Evolutionary conservation across 1,139 yeast genomes (phyloP), one percentile per base, ranked within the genome.

Genomic region (Kodamaea alishanica): DNA sequence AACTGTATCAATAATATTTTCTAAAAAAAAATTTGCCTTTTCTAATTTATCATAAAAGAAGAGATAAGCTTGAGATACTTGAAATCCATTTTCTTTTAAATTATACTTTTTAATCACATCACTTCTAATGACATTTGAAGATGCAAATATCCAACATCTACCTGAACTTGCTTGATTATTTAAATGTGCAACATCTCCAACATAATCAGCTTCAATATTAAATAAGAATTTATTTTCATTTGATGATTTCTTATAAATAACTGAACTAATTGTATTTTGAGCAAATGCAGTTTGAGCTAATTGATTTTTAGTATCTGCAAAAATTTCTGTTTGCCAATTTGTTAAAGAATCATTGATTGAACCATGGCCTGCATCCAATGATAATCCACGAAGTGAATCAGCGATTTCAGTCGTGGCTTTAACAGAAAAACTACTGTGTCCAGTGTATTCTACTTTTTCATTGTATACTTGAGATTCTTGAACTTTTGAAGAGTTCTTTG

Each of bases 121-220:
- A 35, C 83, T 60, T 51, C 95, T 70, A 51, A 86, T 64, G 37
- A 83, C 75, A 51, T 86, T 87, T 40, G 86, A 78, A 1, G 92
- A 76, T 6, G 95, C 95, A 61, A 86, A 86, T 48, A 87, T 70
- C 95, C 95, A 87, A 61, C 96, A 87, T 52, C 95, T 68, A 29
- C 95, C 95, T 10, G 87, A 77, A 28, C 75, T 60, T 54, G 76
- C 75, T 61, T 87, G 96, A 61, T 83, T 80, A 52, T 86, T 81
- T 38, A 80, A 67, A 45, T 44, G 61, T 3, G 60, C 69, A 20
- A 94, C 92, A 3, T 79, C 58, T 2, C 89, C 89, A 52, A 84
- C 84, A 4, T 73, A 69, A 28, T 77, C 77, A 26, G 86, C 77
- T 38, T 74, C 74, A 40, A 73, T 56, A 50, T 81, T 81, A 64